phyloP scores from a whole-genome alignment of 1,284 basidiomycete genomes.

The Trichosporon inkin region DNA sequence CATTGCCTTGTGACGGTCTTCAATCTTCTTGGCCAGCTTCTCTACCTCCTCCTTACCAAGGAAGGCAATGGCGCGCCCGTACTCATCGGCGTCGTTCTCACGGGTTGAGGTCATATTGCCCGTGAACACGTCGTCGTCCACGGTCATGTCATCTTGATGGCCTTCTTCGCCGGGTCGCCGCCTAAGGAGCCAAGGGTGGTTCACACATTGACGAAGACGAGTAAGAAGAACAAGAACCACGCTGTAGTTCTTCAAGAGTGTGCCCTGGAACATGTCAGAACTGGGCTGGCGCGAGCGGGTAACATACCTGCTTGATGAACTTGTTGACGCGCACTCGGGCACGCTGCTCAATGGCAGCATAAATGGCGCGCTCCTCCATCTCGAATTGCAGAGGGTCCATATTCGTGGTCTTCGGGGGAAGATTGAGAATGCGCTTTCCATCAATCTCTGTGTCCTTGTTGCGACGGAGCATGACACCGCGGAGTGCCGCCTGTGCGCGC shows the following conservation, averaged over 20 bases:
- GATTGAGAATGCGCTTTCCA: conserved; percentile 40
- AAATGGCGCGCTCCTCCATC: conserved; percentile 46
- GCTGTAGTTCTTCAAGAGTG: conserved; percentile 47
- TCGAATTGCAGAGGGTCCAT: conserved; percentile 41
- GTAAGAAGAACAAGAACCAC: conserved; percentile 42
- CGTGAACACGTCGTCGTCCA: conserved; percentile 37
- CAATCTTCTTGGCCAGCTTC: conserved; percentile 28
- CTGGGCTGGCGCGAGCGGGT: background rate
- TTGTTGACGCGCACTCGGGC: conserved; percentile 46
- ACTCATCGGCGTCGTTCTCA: conserved; percentile 29
- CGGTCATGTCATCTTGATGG: conserved; percentile 31
- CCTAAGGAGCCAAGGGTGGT: conserved; percentile 44
- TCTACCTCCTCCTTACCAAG: conserved; percentile 32
- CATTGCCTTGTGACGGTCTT: conserved; percentile 27
- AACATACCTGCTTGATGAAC: conserved; percentile 34
- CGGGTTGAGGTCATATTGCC: conserved; percentile 21
- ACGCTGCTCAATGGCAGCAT: conserved; percentile 41
- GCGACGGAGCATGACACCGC: conserved; percentile 38
- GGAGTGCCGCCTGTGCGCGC: conserved; percentile 42
- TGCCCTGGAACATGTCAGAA: conserved; percentile 22
- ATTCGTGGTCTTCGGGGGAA: conserved; percentile 39
- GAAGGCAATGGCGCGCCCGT: conserved; percentile 28
- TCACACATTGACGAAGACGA: conserved; percentile 38
- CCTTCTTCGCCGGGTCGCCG: conserved; percentile 30
- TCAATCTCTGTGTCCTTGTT: conserved; percentile 47